These are phyloP conservation scores for Acanthamoeba triangularis DNA, from an alignment of 208 protist species.

Conservation along the genomic window DNA sequence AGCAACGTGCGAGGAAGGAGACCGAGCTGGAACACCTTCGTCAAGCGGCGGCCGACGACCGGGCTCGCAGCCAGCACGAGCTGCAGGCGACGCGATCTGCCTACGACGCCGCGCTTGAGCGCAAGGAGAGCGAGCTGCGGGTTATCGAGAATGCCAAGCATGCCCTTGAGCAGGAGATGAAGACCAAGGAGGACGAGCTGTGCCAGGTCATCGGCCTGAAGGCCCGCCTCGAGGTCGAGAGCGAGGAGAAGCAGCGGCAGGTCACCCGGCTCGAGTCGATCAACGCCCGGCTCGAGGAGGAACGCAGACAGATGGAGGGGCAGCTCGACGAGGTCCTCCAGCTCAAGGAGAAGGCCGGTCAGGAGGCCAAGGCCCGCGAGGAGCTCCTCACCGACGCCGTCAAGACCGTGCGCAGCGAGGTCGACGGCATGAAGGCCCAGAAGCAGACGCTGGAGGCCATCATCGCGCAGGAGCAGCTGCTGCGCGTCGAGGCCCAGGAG, in stretches of 20 bases:
- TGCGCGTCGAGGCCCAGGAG: slow-evolving; percentile 33
- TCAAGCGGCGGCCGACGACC: neutral
- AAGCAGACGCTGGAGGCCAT: slow-evolving; percentile 34
- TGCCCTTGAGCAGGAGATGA: neutral
- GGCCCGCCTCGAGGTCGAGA: slow-evolving; percentile 47
- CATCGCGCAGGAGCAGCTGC: slow-evolving; percentile 28
- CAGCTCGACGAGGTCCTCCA: neutral
- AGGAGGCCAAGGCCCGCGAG: neutral
- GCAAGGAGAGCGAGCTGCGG: slow-evolving; percentile 43
- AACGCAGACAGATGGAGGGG: neutral
- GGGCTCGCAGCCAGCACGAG: slow-evolving; percentile 19
- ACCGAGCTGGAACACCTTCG: neutral
- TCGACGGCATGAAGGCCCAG: slow-evolving; percentile 36
- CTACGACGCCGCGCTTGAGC: slow-evolving; percentile 18
- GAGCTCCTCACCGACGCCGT: neutral
- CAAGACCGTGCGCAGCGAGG: neutral
- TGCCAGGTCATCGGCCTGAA: slow-evolving; percentile 8
- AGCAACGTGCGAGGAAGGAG: neutral
- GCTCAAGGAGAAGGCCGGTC: neutral
- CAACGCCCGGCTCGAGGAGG: slow-evolving; percentile 26
- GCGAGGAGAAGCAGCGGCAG: neutral
- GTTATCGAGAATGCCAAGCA: neutral
- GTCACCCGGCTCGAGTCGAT: neutral
- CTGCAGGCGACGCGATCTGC: neutral
- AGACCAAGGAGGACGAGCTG: slow-evolving; percentile 41